Base-by-base conservation (phyloP, 2,329 filamentous ascomycete species). In the Hypoxylon sp. region DNA sequence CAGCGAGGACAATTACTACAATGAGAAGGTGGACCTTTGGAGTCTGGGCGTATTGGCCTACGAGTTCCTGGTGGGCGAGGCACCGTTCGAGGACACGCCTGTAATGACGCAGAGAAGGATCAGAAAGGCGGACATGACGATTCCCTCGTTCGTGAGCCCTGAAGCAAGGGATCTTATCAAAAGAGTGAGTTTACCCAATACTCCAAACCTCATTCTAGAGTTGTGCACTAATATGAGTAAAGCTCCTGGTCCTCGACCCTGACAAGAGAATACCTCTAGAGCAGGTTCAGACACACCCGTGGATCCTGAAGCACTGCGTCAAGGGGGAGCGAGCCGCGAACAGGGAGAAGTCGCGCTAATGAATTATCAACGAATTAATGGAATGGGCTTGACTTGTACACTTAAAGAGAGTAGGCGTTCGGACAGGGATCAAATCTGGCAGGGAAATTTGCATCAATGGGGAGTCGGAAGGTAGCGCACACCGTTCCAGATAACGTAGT, bases 11-110 rank as follows among this genome's bases (percentile, higher is more conserved):
- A 97, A 96, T 82, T 97, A 88, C 78, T 98, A 98, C 82, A 92
- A 89, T 66, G 95, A 98, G 79, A 98, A 98, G 84, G 93, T 99
- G 33, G 96, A 99, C 79, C 83, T 98, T 69, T 99, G 96, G 96
- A 96, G 93, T 78, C 84, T 99, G 76, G 96, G 96, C 25, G 96
- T 98, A 22, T 81, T 99, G 81, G 97, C 92, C 1, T 99, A 98
- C 76, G 96, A 99, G 82, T 99, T 99, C 76, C 82, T 99, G 66
- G 93, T 97, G 35, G 96, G 96, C 67, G 94, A 98, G 83, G 96
- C 96, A 14, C 96, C 96, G 0, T 99, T 99, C 76, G 96, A 99
- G 81, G 96, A 98, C 77, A 96, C 93, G 2, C 93, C 93, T 3
- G 89, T 95, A 70, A 97, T 97, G 93, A 99, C 96, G 27, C 94